These are phyloP conservation scores for Vigna radiata DNA, from an alignment of 306 rosid species.

Conservation along the genomic window DNA sequence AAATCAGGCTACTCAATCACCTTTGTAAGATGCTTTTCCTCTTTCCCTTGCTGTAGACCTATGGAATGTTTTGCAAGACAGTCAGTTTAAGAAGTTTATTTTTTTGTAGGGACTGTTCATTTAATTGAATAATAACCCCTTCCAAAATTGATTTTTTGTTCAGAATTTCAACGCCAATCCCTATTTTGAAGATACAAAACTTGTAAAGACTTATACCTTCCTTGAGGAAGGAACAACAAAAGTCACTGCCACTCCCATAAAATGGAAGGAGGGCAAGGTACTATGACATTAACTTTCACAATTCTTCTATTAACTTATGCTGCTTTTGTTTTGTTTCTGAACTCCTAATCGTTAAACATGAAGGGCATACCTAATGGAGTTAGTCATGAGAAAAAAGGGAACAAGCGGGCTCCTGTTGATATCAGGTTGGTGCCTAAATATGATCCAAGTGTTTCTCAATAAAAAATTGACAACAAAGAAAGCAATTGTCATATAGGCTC, in stretches of 20 bases:
- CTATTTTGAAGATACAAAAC: slow-evolving; percentile 83
- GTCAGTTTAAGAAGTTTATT: slow-evolving; percentile 4
- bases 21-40: slow-evolving; percentile 67
- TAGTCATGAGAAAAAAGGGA: slow-evolving; percentile 81
- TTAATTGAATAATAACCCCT: background rate
- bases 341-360: slow-evolving; percentile 34
- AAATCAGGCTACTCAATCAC: slow-evolving; percentile 90
- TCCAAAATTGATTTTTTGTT: slow-evolving; percentile 29
- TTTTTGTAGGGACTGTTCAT: slow-evolving; percentile 1
- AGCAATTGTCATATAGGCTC: background rate
- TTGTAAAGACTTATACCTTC: slow-evolving; percentile 82
- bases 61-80: background rate
- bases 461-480: slow-evolving; percentile 10
- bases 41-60: background rate
- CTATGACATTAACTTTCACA: background rate
- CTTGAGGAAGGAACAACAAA: slow-evolving; percentile 90
- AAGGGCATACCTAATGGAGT: slow-evolving; percentile 84
- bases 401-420: slow-evolving; percentile 74
- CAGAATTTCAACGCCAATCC: slow-evolving; percentile 90
- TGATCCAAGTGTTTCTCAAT: background rate
- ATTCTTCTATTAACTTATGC: background rate
- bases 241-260: slow-evolving; percentile 80
- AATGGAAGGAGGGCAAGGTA: slow-evolving; percentile 98
- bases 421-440: slow-evolving; percentile 65
- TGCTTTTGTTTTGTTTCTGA: background rate